phyloP scores from a whole-genome alignment of 2,329 filamentous ascomycete species.

The Aspergillus sergii region DNA sequence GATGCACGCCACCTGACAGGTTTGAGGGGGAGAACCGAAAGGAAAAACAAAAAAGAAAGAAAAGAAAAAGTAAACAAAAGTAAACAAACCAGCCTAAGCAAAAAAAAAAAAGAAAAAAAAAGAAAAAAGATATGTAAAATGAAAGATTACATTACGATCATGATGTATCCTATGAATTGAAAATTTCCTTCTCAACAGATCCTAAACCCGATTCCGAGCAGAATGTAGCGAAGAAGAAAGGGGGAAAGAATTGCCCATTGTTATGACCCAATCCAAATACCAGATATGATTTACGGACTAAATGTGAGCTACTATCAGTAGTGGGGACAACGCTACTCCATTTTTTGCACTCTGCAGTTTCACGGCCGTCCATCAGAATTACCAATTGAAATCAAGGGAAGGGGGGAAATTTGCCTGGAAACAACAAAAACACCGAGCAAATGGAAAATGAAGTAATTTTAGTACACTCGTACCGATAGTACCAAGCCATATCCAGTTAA shows the following conservation, averaged over 20 bases:
- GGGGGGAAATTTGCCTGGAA: conserved; percentile 5
- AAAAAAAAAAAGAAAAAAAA: too few relatives aligned
- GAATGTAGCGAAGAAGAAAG: neutral
- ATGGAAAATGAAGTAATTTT: conserved; percentile 18
- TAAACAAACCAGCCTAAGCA: neutral
- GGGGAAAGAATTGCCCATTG: neutral
- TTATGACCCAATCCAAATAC: conserved; percentile 4
- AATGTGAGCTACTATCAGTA: neutral
- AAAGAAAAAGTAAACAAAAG: neutral
- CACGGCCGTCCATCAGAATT: neutral
- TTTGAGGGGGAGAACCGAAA: neutral
- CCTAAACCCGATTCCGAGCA: neutral
- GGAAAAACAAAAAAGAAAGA: neutral
- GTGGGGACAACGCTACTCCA: neutral
- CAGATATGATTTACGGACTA: neutral
- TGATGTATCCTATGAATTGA: neutral
- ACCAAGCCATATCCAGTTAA: conserved; percentile 14
- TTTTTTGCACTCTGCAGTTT: neutral
- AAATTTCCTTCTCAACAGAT: neutral
- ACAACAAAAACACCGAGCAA: neutral
- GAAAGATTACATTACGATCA: neutral
- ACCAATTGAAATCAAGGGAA: conserved; percentile 7
- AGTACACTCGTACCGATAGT: neutral
- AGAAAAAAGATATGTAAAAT: neutral
- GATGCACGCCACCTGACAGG: conserved; percentile 18